Conservation (phyloP, 371 early-diverging fungal genomes). For the Apophysomyces sp. region DNA sequence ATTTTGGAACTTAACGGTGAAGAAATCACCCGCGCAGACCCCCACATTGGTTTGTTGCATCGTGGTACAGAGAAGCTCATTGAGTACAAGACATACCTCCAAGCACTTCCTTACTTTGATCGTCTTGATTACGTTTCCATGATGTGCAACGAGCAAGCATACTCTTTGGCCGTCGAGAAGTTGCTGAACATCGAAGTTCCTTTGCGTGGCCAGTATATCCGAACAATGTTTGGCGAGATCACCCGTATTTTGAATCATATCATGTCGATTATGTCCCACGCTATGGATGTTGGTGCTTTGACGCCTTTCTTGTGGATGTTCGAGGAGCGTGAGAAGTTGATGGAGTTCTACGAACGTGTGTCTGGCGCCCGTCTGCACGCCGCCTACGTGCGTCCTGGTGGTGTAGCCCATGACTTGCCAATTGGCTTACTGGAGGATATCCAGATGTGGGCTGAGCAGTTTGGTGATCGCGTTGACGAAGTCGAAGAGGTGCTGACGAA, state of each 20-base stretch:
- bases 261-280: constrained; percentile 96
- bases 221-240: constrained; percentile 96
- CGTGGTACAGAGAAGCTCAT: constrained; percentile 98
- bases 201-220: constrained; percentile 92
- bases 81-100: constrained; percentile 96
- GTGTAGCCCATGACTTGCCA: constrained; percentile 93
- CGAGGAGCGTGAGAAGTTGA: constrained; percentile 97
- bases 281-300: constrained; percentile 96
- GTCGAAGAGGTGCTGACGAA: constrained; percentile 90
- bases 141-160: constrained; percentile 96
- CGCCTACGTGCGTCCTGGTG: constrained; percentile 96
- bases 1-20: constrained; percentile 95
- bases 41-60: constrained; percentile 96
- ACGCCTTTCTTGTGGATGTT: constrained; percentile 99
- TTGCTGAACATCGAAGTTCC: constrained; percentile 96
- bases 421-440: constrained; percentile 94
- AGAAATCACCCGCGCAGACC: constrained; percentile 91
- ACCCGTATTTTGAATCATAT: constrained; percentile 97
- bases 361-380: constrained; percentile 98
- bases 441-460: constrained; percentile 89
- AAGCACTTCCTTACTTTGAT: constrained; percentile 98
- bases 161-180: constrained; percentile 96
- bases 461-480: constrained; percentile 89
- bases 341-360: constrained; percentile 99
- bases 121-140: constrained; percentile 98